Conservation (phyloP, 768 basidiomycete species). For the Suillus spraguei region DNA sequence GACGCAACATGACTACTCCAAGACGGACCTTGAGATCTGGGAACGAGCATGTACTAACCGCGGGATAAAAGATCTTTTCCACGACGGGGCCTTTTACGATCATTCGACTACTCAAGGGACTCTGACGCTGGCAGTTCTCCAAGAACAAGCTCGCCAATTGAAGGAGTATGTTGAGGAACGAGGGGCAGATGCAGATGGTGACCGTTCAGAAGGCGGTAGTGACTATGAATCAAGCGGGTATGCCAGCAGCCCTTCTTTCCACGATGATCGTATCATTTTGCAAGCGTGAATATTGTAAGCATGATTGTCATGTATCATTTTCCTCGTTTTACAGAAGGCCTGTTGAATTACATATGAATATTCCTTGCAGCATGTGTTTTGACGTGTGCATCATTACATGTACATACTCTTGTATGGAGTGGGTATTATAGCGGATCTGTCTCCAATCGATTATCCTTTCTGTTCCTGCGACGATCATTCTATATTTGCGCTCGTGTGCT, state of each 20-base stretch:
- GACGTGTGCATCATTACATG: neutral
- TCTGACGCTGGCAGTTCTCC: neutral
- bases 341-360: neutral
- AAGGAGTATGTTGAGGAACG: neutral
- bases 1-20: neutral
- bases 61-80: neutral
- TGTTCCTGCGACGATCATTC: too few species aligned
- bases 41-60: neutral
- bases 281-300: neutral
- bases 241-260: neutral
- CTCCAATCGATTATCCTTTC: too few species aligned
- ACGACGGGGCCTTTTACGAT: neutral
- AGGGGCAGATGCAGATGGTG: neutral
- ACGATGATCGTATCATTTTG: neutral
- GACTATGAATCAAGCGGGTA: neutral
- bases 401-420: neutral
- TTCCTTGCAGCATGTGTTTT: neutral
- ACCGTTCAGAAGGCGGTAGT: neutral
- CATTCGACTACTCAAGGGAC: neutral
- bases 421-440: too few species aligned
- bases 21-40: neutral
- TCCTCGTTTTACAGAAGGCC: neutral
- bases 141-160: neutral
- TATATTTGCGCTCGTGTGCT: too few species aligned
- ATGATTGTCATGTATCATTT: neutral